A percentile compares a stretch with the other conserved stretches of the same genome.
Conservation (phyloP, 441 rosid species). For the Melastoma candidum region DNA sequence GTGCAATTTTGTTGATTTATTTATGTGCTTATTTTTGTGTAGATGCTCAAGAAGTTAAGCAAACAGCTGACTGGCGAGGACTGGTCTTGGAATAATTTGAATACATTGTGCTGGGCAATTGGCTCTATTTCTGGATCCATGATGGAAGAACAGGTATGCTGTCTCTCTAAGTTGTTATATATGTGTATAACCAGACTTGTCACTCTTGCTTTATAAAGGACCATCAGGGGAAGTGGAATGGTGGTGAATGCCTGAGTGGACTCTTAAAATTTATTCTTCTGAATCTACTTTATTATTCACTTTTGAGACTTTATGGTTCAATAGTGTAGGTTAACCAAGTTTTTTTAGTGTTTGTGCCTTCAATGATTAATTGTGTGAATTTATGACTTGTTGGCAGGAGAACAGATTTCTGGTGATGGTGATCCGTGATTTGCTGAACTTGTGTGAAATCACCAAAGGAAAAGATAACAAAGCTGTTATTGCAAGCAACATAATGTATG, state of each 20-base stretch:
- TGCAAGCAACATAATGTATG: slow-evolving; percentile 99
- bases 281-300: too few species aligned
- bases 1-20: not conserved
- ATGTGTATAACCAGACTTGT: too few species aligned
- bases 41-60: slow-evolving; percentile 95
- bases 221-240: too few species aligned
- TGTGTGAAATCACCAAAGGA: slow-evolving; percentile 98
- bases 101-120: slow-evolving; percentile 99
- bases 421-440: slow-evolving; percentile 89
- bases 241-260: too few species aligned
- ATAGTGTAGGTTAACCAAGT: not conserved
- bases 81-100: slow-evolving; percentile 97
- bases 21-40: slow-evolving; percentile 11
- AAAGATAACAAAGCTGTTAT: slow-evolving; percentile 99
- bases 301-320: too few species aligned
- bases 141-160: slow-evolving; percentile 93
- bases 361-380: slow-evolving; percentile 1
- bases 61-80: slow-evolving; percentile 98
- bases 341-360: not conserved
- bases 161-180: not conserved
- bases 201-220: too few species aligned
- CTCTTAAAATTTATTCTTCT: too few species aligned
- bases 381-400: slow-evolving; percentile 43
- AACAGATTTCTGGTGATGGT: slow-evolving; percentile 99
- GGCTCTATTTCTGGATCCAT: slow-evolving; percentile 99